Evolutionary conservation across 225 moss, liverwort and hornwort species (phyloP), one percentile per base, ranked within the genome.

Genomic region (Physcomitrellopsis africana): DNA sequence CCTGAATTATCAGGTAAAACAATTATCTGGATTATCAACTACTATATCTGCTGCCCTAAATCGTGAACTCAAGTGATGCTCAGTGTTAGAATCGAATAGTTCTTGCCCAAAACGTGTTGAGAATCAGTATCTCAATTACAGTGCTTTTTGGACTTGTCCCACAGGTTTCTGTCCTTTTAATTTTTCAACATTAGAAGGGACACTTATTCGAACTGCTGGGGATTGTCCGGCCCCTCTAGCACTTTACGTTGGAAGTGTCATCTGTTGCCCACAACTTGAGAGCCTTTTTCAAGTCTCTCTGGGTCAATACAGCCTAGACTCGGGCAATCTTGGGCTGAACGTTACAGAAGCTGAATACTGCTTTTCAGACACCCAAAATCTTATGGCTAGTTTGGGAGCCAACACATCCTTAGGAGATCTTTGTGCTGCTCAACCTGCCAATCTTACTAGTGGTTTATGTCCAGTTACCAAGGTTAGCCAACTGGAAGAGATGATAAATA

Each of bases 261-360:
- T 96, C 73, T 96, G 94, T 81, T 96, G 96, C 80, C 94, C 96
- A 41, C 96, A 96, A 67, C 84, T 96, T 23, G 91, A 94, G 72
- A 96, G 92, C 81, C 84, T 96, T 63, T 80, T 96, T 62, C 90
- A 87, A 72, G 93, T 96, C 54, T 85, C 93, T 29, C 79, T 91
- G 72, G 96, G 94, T 46, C 90, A 87, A 55, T 85, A 96, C 86
- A 92, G 87, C 70, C 51, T 85, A 11, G 84, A 78, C 10, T 88
- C 96, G 46, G 94, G 94, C 67, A 78, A 78, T 72, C 94, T 96
- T 18, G 94, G 87, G 56, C 84, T 96, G 67, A 92, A 90, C 76
- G 58, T 41, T n/a, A 85, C 92, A 72, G 89, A 92, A 72, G 92
- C 96, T 14, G 76, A 68, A 47, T 87, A 83, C 81, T 96, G 96